Base-by-base conservation (phyloP, 768 basidiomycete genomes). In the Chalciporus sphaerocephalus region DNA sequence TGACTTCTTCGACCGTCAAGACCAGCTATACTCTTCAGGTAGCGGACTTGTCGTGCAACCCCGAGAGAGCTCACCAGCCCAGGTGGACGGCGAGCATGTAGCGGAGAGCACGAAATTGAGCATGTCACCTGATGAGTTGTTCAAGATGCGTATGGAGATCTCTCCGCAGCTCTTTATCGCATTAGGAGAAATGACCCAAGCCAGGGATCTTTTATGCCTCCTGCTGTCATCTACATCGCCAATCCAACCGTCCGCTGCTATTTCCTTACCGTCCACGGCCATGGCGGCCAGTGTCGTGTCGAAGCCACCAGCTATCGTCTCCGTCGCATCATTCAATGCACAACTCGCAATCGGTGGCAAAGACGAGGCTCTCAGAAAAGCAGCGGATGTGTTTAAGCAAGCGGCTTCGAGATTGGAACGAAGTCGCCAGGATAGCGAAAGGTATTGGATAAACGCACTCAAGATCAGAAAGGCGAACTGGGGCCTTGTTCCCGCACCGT, bases 401-500 rank as follows among this genome's bases (percentile, higher is more conserved):
- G 87, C 87, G 4, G 83, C 86, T 3, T 74, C 78, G 44, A 76
- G 78, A 42, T 79, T 90, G 68, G 86, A 89, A 56, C 70, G 78
- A 39, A 72, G 78, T 17, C 71, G 82, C 32, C 53, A 76, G 8
- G 70, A 75, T 39, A 78, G 81, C 33, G 87, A 90, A 58, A 79
- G 72, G 48, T 91, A 91, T 54, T 92, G 90, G 90, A 72, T 81
- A 6, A 80, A 91, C 59, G 90, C 90, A 4, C 71, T 92, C 37
- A 85, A 79, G 59, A 82, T 87, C 36, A 71, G 90, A 51, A 68
- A 78, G 55, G 80, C 74, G 7, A 92, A 92, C 54, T 92, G 90
- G 90, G 76, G 84, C 12, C 67, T 92, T 25, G 77, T 85, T 34
- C 86, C 88, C 24, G 85, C 88, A 8, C 88, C 89, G 18, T 73